Percentiles rank a stretch among this genome's conserved stretches.
Conservation (phyloP, 148 eudicot genomes). For the Talinum fruticosum region DNA sequence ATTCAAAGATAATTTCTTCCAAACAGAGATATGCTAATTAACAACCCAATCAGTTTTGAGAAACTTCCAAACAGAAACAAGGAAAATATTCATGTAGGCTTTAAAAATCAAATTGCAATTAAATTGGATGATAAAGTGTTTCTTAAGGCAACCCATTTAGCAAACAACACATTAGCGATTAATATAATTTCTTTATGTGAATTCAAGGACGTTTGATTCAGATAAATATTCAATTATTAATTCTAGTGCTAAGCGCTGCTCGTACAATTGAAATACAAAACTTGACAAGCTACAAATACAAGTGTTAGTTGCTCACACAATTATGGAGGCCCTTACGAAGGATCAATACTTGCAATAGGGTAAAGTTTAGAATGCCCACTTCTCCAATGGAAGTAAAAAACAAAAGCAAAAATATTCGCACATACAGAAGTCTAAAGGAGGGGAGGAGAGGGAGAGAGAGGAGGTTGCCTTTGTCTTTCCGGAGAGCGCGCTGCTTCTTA, state of each 20-base stretch:
- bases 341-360: not conserved
- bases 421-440: not conserved
- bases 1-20: too few species aligned
- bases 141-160: not conserved
- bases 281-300: not conserved
- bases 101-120: not conserved
- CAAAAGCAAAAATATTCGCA: not conserved
- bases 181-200: not conserved
- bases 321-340: not conserved
- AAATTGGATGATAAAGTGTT: not conserved
- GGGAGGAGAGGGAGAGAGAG: not conserved
- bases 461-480: slow-evolving; percentile 61
- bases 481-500: slow-evolving; percentile 69
- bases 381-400: not conserved
- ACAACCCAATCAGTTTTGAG: not conserved
- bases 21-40: not conserved
- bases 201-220: too few species aligned
- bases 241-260: not conserved
- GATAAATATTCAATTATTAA: too few species aligned
- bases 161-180: not conserved
- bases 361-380: not conserved
- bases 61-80: not conserved
- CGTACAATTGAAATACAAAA: not conserved
- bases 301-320: too few species aligned
- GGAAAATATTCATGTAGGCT: not conserved